Conservation (phyloP, 441 rosid genomes). For the Sinapis alba region DNA sequence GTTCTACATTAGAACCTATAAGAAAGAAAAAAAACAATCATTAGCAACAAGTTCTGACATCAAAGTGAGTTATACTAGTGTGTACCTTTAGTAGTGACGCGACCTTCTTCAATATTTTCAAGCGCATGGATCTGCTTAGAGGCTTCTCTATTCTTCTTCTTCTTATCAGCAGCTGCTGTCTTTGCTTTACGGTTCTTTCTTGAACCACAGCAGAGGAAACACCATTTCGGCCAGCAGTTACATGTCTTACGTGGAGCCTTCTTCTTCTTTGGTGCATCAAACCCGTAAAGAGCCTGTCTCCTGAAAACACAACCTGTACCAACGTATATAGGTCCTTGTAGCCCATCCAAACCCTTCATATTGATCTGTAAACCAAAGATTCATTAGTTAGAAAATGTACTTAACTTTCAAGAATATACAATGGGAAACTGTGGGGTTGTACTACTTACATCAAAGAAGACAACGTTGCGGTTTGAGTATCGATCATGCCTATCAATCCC, state of each 20-base stretch:
- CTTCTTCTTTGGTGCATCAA: constrained; percentile 83
- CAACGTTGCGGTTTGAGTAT: constrained; percentile 91
- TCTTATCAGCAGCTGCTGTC: constrained; percentile 53
- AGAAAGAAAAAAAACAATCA: too few relatives aligned
- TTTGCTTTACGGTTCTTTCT: constrained; percentile 57
- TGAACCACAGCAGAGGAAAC: constrained; percentile 60
- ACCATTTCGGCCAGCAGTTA: constrained; percentile 95
- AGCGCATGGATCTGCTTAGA: constrained; percentile 80
- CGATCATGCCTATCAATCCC: constrained; percentile 92
- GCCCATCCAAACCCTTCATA: constrained; percentile 97
- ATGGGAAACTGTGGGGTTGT: background rate
- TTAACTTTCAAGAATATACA: background rate
- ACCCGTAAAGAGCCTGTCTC: constrained; percentile 91
- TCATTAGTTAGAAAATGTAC: constrained; percentile 5
- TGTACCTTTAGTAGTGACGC: constrained; percentile 56
- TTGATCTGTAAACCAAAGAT: constrained; percentile 60
- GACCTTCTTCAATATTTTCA: constrained; percentile 80
- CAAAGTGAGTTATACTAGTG: background rate
- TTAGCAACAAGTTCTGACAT: background rate
- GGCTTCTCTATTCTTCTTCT: constrained; percentile 62
- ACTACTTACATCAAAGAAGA: constrained; percentile 86
- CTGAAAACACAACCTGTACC: constrained; percentile 98
- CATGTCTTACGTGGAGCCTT: constrained; percentile 82
- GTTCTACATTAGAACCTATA: constrained; percentile 55
- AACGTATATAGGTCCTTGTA: constrained; percentile 97